Evolutionary conservation across 805 yeast genomes (phyloP), one percentile per base, ranked within the genome.

Genomic region (Saturnispora sekii): DNA sequence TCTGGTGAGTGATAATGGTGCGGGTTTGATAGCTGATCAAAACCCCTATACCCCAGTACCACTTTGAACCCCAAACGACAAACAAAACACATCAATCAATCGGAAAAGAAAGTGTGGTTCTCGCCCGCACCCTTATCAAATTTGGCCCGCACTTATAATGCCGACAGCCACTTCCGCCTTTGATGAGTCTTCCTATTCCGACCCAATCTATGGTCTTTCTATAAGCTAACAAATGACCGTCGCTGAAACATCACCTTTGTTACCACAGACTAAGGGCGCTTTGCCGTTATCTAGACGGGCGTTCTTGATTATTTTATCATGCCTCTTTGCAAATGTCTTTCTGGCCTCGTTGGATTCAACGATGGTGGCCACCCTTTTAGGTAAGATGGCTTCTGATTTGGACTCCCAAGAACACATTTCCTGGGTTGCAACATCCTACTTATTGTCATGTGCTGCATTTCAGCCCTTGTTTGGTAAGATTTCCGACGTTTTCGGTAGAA

Each of bases 401-500:
- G 55, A 72, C 41, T 69, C 71, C 1, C 65, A 73, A 32, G 65
- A 66, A 7, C 66, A 67, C 42, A 52, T 56, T 17, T 63, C 71
- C 2, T 69, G 72, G 71, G 65, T 68, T 18, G 70, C 71, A 4
- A 65, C 73, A 1, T 56, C 65, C 8, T 69, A 68, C 48, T 53
- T 69, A n/a, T 53, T 69, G 32, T 63, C 73, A 2, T 63, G 69
- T 39, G 65, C 72, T 2, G 68, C 79, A 1, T 73, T 73, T 51
- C 80, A 75, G 51, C 79, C 79, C 2, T 58, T 75, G 4, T 75
- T 70, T 52, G 80, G 80, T 14, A 73, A 73, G 47, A 54, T 75
- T 7, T 71, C 77, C 1, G 78, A 75, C 48, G 72, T 74, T 10
- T 75, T 73, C 52, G 79, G 80, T 2, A 60, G 80, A 43, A 70